A percentile compares a stretch with the other conserved stretches of the same genome.
Conservation (phyloP, 805 yeast genomes). For the Zygoascus tannicola region DNA sequence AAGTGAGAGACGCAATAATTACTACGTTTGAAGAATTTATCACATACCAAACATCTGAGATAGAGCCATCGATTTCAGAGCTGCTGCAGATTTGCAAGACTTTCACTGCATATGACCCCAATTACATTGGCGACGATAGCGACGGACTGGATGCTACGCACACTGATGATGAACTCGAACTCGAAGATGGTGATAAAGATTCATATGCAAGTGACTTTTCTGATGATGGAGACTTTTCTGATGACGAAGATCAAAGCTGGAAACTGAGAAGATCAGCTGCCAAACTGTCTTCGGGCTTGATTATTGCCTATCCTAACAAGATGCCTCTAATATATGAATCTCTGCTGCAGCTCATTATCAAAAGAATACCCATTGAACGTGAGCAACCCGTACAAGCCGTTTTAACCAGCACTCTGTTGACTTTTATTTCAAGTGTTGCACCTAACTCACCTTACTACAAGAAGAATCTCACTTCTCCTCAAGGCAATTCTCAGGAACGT, state of each 20-base stretch:
- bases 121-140: constrained; percentile 23
- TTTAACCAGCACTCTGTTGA: constrained; percentile 37
- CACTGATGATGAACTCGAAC: constrained; percentile 31
- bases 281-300: constrained; percentile 32
- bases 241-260: constrained; percentile 51
- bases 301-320: constrained; percentile 31
- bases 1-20: constrained; percentile 43
- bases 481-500: constrained; percentile 5
- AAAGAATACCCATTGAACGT: constrained; percentile 25
- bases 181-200: constrained; percentile 42
- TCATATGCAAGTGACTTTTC: constrained; percentile 24
- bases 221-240: constrained; percentile 29
- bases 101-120: constrained; percentile 41
- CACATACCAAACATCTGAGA: constrained; percentile 29
- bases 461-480: background rate
- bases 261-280: constrained; percentile 49
- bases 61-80: constrained; percentile 23
- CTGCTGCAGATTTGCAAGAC: constrained; percentile 25
- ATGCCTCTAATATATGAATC: constrained; percentile 24
- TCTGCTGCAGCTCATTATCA: constrained; percentile 36
- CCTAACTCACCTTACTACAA: constrained; percentile 34
- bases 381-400: constrained; percentile 43
- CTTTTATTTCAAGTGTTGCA: constrained; percentile 31
- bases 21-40: constrained; percentile 33
- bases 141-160: constrained; percentile 20